Conservation (phyloP, 768 basidiomycete species). For the Leucogyrophana mollusca region DNA sequence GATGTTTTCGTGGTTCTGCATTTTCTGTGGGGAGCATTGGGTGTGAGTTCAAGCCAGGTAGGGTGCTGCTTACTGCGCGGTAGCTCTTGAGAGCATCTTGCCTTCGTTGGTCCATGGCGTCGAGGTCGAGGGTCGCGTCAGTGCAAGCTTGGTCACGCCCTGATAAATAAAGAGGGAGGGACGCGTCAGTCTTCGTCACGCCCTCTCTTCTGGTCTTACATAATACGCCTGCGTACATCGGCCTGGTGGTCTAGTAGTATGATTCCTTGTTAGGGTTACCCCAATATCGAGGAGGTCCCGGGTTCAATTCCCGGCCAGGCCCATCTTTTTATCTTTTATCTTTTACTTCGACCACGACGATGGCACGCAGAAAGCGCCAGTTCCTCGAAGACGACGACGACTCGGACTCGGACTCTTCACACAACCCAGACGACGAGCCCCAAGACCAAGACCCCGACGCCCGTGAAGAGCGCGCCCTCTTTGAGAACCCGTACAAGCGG, state of each 20-base stretch:
- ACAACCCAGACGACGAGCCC: constrained; percentile 50
- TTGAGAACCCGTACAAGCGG: constrained; percentile 72
- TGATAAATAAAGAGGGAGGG: constrained; percentile 10
- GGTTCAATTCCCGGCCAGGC: constrained; percentile 61
- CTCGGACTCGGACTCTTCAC: constrained; percentile 72
- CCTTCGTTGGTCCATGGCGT: constrained; percentile 66
- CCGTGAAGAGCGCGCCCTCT: constrained; percentile 72
- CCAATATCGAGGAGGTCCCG: constrained; percentile 54
- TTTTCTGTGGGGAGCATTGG: constrained; percentile 62
- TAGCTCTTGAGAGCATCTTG: constrained; percentile 75
- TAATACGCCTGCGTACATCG: not conserved
- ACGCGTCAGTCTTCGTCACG: constrained; percentile 22
- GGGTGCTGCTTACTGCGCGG: constrained; percentile 52
- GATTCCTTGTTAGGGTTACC: constrained; percentile 49
- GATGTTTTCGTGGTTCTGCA: constrained; percentile 84
- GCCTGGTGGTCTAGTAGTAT: constrained; percentile 56
- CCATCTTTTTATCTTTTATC: constrained; percentile 17
- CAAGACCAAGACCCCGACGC: constrained; percentile 57
- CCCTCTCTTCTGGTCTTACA: not conserved
- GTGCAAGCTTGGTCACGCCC: constrained; percentile 15
- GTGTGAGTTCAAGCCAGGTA: too few species aligned
- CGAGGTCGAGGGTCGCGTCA: constrained; percentile 46
- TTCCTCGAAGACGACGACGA: constrained; percentile 72
- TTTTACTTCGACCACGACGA: constrained; percentile 26
- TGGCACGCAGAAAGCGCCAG: constrained; percentile 77